A percentile compares a stretch with the other conserved stretches of the same genome.
Evolutionary conservation across 202 grass and related monocot genomes (phyloP).

Genomic region (Musa balbisiana): DNA sequence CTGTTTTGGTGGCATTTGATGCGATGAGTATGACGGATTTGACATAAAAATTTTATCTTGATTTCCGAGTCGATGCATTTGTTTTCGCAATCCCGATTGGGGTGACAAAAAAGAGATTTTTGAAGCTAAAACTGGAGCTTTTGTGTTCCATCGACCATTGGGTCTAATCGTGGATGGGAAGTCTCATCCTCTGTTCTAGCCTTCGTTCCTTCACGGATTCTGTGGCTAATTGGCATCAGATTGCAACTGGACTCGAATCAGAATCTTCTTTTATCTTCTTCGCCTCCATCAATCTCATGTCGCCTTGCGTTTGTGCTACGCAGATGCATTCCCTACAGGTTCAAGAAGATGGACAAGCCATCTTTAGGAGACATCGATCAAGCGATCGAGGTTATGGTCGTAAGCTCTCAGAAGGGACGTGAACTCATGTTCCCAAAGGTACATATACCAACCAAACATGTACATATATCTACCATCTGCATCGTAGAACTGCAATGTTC

Average conservation of each 20-base stretch:
- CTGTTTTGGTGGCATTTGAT: neutral
- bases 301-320: neutral
- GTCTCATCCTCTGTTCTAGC: too few species aligned
- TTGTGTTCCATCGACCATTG: too few species aligned
- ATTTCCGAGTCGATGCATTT: too few species aligned
- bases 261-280: too few species aligned
- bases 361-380: slow-evolving; percentile 18
- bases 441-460: neutral
- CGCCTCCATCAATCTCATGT: neutral
- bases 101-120: too few species aligned
- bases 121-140: too few species aligned
- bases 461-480: neutral
- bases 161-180: too few species aligned
- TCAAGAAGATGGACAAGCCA: slow-evolving; percentile 14
- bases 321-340: slow-evolving; percentile 80
- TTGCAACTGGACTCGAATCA: too few species aligned
- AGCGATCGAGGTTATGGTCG: slow-evolving; percentile 67
- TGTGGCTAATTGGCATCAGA: too few species aligned
- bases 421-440: slow-evolving; percentile 99
- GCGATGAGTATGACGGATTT: neutral
- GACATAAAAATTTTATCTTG: too few species aligned
- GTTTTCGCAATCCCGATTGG: too few species aligned
- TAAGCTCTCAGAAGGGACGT: slow-evolving; percentile 89
- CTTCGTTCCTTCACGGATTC: too few species aligned
- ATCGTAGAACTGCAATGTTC: neutral